Percentiles rank a stretch among this genome's conserved stretches.
phyloP scores from a whole-genome alignment of 2,329 filamentous ascomycete species.

The Fusarium nematophilum region DNA sequence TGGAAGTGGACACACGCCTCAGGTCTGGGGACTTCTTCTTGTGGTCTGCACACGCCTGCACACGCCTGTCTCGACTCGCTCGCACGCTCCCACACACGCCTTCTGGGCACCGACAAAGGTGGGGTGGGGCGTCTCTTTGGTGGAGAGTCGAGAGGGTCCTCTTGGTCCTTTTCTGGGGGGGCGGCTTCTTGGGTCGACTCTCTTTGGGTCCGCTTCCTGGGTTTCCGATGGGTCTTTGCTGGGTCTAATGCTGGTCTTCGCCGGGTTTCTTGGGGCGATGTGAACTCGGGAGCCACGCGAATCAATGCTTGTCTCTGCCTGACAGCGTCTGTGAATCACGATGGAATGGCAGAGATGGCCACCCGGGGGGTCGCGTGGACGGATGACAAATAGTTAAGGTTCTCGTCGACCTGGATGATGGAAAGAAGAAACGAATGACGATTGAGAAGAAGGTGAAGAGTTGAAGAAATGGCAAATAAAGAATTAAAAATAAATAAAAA shows the following conservation, averaged over 20 bases:
- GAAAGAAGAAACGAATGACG: conserved; percentile 17
- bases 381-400: conserved; percentile 4
- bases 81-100: conserved; percentile 32
- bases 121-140: conserved; percentile 33
- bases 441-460: conserved; percentile 6
- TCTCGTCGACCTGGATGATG: conserved; percentile 15
- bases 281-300: conserved; percentile 26
- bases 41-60: conserved; percentile 23
- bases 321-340: conserved; percentile 28
- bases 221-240: conserved; percentile 30
- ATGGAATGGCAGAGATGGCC: conserved; percentile 23
- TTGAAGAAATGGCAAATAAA: not conserved
- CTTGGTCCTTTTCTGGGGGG: conserved; percentile 33
- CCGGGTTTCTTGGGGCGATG: conserved; percentile 23
- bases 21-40: conserved; percentile 1
- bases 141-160: conserved; percentile 34
- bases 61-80: conserved; percentile 31
- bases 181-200: conserved; percentile 30
- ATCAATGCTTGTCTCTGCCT: conserved; percentile 33
- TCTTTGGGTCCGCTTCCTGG: conserved; percentile 37
- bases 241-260: conserved; percentile 16
- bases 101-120: conserved; percentile 31
- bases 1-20: conserved; percentile 28
- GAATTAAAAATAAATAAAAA: not conserved
- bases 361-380: conserved; percentile 17